Evolutionary conservation across 179 eudicot species (phyloP).

Genomic region (Patellifolia procumbens): DNA sequence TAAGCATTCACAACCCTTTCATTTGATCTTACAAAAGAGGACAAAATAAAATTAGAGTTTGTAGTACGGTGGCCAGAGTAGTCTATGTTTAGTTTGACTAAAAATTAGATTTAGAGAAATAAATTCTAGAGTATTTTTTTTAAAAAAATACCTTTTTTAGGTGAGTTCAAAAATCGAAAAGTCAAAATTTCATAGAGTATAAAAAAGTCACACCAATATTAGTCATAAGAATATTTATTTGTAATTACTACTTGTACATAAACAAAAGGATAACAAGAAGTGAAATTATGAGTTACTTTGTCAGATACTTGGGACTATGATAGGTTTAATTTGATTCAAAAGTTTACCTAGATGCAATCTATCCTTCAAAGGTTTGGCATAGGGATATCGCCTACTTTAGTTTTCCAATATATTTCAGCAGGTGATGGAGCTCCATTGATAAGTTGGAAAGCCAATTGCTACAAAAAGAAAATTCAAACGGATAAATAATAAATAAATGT

Average conservation of each 20-base stretch:
- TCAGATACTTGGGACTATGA: too few relatives aligned
- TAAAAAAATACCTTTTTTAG: too few relatives aligned
- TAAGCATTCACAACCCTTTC: not conserved
- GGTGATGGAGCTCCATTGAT: not conserved
- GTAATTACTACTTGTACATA: not conserved
- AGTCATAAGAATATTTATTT: not conserved
- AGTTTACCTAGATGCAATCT: not conserved
- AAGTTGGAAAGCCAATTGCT: not conserved
- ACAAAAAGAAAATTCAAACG: not conserved
- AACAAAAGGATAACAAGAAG: too few relatives aligned
- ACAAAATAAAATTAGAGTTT: not conserved
- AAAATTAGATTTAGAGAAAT: not conserved
- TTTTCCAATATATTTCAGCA: not conserved
- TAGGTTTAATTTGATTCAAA: too few relatives aligned
- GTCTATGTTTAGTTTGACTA: not conserved
- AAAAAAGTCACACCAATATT: not conserved
- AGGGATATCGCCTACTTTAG: conserved; percentile 2
- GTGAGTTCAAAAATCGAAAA: not conserved
- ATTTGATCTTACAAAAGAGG: not conserved
- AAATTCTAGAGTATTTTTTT: not conserved
- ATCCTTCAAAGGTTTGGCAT: not conserved
- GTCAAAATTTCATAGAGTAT: not conserved
- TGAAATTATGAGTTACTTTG: too few relatives aligned
- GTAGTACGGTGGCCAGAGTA: not conserved
- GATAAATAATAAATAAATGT: not conserved